Percentiles rank a stretch among this genome's conserved stretches.
These are phyloP conservation scores for Wickerhamomyces alni DNA, from an alignment of 805 yeast species.

Conservation along the genomic window DNA sequence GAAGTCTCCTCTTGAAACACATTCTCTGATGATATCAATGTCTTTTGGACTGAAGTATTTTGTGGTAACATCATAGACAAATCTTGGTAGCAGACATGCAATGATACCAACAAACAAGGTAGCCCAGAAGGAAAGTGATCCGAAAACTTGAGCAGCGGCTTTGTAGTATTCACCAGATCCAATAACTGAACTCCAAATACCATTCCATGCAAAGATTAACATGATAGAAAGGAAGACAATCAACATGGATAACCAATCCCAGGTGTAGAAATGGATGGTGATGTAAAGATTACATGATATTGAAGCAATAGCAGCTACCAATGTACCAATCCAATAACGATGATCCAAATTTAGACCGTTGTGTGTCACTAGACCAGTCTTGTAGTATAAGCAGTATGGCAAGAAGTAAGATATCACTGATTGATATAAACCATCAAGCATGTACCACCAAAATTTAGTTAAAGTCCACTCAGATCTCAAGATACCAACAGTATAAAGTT, in stretches of 20 bases:
- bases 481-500: slow-evolving; percentile 68
- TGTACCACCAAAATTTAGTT: slow-evolving; percentile 63
- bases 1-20: slow-evolving; percentile 61
- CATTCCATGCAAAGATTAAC: slow-evolving; percentile 68
- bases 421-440: slow-evolving; percentile 74
- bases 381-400: slow-evolving; percentile 54
- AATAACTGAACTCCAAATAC: slow-evolving; percentile 60
- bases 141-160: slow-evolving; percentile 59
- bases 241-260: slow-evolving; percentile 72
- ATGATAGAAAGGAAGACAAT: slow-evolving; percentile 53
- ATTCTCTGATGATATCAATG: slow-evolving; percentile 68
- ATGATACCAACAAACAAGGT: slow-evolving; percentile 58
- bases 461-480: slow-evolving; percentile 66
- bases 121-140: slow-evolving; percentile 61
- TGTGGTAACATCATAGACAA: slow-evolving; percentile 49
- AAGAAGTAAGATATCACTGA: slow-evolving; percentile 65
- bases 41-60: slow-evolving; percentile 57
- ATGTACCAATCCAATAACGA: slow-evolving; percentile 64
- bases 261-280: slow-evolving; percentile 62
- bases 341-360: slow-evolving; percentile 61
- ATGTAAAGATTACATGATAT: slow-evolving; percentile 61
- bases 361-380: slow-evolving; percentile 35
- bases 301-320: slow-evolving; percentile 59
- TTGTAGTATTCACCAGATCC: slow-evolving; percentile 57
- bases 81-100: slow-evolving; percentile 62